A percentile compares a stretch with the other conserved stretches of the same genome.
These are phyloP conservation scores for Rhodotorula sp. DNA, from an alignment of 1,284 basidiomycete species.

Conservation along the genomic window DNA sequence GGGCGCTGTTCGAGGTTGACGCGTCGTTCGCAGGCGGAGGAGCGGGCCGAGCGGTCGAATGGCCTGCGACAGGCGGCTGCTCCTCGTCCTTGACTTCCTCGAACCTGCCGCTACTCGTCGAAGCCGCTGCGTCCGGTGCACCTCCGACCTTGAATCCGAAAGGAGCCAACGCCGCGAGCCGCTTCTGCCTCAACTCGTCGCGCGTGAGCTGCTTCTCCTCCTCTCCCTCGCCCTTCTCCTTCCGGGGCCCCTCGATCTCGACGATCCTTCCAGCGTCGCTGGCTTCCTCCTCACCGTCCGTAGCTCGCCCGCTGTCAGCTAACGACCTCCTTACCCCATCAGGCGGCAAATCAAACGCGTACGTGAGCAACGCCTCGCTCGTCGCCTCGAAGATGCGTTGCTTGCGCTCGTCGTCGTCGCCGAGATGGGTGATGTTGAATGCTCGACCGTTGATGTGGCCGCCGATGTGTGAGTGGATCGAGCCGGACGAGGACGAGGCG, in stretches of 20 bases:
- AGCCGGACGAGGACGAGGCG: not conserved
- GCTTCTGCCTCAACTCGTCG: constrained; percentile 13
- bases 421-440: not conserved
- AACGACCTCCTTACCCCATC: no score
- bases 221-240: not conserved
- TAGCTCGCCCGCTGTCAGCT: not conserved
- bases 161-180: constrained; percentile 5
- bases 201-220: not conserved
- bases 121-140: not conserved
- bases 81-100: not conserved
- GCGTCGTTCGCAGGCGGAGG: not conserved
- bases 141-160: not conserved
- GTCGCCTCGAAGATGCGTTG: not conserved
- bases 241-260: not conserved
- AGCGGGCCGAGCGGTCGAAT: not conserved
- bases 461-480: constrained; percentile 2
- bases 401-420: not conserved
- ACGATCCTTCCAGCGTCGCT: not conserved
- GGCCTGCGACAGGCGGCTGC: not conserved
- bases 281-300: not conserved
- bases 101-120: not conserved
- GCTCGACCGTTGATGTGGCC: not conserved
- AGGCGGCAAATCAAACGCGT: not conserved
- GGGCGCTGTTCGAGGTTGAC: not conserved
- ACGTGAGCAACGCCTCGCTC: not conserved